phyloP scores from a whole-genome alignment of 768 basidiomycete genomes.

The Termitomyces sp. region DNA sequence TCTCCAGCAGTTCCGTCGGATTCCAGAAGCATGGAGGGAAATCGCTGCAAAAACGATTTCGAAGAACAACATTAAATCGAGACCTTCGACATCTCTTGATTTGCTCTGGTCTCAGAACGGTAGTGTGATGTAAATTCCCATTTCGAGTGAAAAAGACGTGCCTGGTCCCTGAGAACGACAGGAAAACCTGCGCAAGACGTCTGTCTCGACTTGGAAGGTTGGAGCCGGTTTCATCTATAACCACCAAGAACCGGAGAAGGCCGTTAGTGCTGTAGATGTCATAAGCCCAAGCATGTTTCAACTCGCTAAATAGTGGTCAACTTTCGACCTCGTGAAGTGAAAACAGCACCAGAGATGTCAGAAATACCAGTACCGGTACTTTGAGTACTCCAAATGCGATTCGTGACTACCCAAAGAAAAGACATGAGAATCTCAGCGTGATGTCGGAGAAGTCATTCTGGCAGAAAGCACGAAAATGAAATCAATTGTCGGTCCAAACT shows the following conservation, averaged over 20 bases:
- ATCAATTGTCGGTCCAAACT: background rate
- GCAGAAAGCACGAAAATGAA: background rate
- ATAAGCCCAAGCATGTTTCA: background rate
- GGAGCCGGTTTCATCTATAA: background rate
- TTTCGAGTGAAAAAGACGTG: background rate
- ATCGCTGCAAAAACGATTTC: background rate
- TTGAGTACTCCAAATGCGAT: background rate
- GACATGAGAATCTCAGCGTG: background rate
- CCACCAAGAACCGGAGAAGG: too few species aligned
- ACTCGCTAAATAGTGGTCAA: background rate
- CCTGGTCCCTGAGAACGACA: background rate
- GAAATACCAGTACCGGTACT: background rate
- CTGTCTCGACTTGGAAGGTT: background rate
- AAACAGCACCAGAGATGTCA: background rate
- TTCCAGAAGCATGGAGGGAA: constrained; percentile 1
- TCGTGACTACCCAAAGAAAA: background rate
- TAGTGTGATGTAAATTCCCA: background rate
- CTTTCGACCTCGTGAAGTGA: background rate
- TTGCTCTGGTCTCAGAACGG: background rate
- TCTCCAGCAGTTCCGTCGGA: background rate
- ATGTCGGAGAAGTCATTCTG: background rate
- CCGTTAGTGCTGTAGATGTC: background rate
- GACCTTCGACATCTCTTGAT: background rate
- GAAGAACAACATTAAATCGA: background rate
- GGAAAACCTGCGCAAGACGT: background rate